Base-by-base conservation (phyloP, 805 yeast genomes). In the Tanozyma kutaoensis region DNA sequence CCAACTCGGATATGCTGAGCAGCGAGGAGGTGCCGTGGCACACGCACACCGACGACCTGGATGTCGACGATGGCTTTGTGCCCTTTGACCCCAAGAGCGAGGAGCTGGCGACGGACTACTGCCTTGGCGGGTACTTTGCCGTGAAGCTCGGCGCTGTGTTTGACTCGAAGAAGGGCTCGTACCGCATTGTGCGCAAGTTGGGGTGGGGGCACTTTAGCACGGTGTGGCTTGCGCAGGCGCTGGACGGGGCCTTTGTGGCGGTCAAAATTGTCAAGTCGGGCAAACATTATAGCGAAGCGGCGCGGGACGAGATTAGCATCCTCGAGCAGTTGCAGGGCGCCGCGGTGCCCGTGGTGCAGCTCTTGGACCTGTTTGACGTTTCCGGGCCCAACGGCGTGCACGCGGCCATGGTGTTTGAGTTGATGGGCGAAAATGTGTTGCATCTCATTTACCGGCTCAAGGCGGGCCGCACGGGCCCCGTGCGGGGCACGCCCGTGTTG, bases 151-250 rank as follows among this genome's bases (percentile, higher is more conserved):
- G n/a, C n/a, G n/a, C n/a, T n/a, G n/a, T n/a, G n/a, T n/a, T n/a
- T n/a, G n/a, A n/a, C n/a, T n/a, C n/a, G n/a, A n/a, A n/a, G n/a
- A n/a, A n/a, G n/a, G n/a, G n/a, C n/a, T n/a, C n/a, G n/a, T n/a
- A n/a, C n/a, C 50, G 3, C 50, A 49, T 72, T 15, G 52, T 69
- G 13, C 50, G 78, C 16, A 73, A 73, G 43, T 50, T 74, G 7
- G 82, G 82, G 3, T 72, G 78, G 78, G 81, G 82, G 20, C 78
- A 73, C 40, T 74, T 74, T 38, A 68, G 76, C 22, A 72, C 80
- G 2, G 81, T 74, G n/a, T 74, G 80, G 80, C 46, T 74, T 16
- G 77, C 77, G 1, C 42, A 48, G 17, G 27, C 21, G 4, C 15
- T 14, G 22, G 17, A 14, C 21, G 15, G 22, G 19, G 19, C 9